Conservation (phyloP, 2,329 filamentous ascomycete genomes). For the Fusarium nelsonii region DNA sequence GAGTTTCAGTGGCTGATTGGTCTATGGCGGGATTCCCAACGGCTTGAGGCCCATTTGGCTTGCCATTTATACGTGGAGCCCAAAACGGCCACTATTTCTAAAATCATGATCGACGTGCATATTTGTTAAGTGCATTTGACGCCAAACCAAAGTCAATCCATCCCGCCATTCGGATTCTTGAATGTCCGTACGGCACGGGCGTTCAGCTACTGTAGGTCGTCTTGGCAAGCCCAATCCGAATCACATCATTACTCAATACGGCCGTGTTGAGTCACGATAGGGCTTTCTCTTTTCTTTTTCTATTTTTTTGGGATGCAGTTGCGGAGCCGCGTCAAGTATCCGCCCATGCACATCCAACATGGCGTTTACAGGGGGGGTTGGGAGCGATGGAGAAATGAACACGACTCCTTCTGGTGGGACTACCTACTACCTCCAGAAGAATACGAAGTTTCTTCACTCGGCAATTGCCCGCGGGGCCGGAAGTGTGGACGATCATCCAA, state of each 20-base stretch:
- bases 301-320: background rate
- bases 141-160: too few species aligned
- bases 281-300: background rate
- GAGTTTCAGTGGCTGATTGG: background rate
- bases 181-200: background rate
- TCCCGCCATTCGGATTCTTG: background rate
- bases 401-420: background rate
- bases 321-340: background rate
- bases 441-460: background rate
- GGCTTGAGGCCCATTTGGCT: background rate
- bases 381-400: background rate
- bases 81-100: background rate
- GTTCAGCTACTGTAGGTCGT: background rate
- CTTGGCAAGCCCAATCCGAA: background rate
- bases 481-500: too few species aligned
- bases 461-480: background rate
- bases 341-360: background rate
- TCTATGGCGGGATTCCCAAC: background rate
- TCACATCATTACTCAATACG: background rate
- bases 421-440: background rate
- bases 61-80: background rate
- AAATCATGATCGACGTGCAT: background rate
- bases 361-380: background rate
- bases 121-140: too few species aligned
- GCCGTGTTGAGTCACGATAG: background rate